Base-by-base conservation (phyloP, 805 yeast genomes). In the Ogataea dorogensis region DNA sequence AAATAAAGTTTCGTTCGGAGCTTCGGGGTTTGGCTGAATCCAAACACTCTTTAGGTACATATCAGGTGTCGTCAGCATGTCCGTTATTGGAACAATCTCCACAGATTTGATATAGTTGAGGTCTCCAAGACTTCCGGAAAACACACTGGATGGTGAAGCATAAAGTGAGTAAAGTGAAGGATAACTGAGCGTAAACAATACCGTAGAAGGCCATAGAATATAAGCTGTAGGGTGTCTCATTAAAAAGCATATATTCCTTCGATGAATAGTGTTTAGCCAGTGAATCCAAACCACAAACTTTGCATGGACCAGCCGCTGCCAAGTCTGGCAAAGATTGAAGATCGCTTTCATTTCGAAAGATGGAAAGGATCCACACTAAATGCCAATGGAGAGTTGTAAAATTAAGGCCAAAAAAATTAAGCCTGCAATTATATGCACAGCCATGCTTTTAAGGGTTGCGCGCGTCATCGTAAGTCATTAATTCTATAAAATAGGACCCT, bases 131-230 rank as follows among this genome's bases (percentile, higher is more conserved):
- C 36, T 27, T 17, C 33, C 49, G 29, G 30, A 29, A 24, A 38
- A 33, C 4, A 40, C 22, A 19, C 38, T 22, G 7, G 46, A 49
- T 5, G 63, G 50, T 9, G 59, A 46, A n/a, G 59, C 49, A 31
- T 51, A 54, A 3, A 64, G 34, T 9, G 67, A 44, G 46, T 68
- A 66, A 9, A 75, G 47, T 0, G 77, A 52, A 2, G 79, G 78
- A 46, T 73, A 76, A 7, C 78, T 63, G 15, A 76, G 40, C 4
- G 71, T 54, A 39, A 76, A 69, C 7, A 68, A 64, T 2, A 73
- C 38, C 3, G 76, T 51, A 3, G 70, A 60, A 1, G 81, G 79
- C 63, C 71, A 60, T 7, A 77, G 58, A 17, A 76, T 76, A 47
- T 62, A 70, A 3, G 54, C 46, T 18, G 64, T 49, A 5, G 75